Evolutionary conservation across 306 rosid genomes (phyloP).

Genomic region (Notholithocarpus densiflorus): DNA sequence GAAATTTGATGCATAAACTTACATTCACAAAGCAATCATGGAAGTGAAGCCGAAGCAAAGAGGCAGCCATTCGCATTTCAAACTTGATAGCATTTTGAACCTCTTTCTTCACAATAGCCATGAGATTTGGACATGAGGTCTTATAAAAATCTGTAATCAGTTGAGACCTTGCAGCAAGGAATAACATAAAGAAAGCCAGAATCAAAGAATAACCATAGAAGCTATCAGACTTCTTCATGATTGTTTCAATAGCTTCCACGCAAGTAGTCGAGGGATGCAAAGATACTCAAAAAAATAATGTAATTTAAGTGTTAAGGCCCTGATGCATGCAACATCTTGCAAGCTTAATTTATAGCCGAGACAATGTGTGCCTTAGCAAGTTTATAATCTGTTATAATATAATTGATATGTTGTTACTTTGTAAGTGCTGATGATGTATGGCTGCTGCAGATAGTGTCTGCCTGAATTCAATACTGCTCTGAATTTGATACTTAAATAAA

Average conservation of each 20-base stretch:
- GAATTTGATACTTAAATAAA: not conserved
- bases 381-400: not conserved
- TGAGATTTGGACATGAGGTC: conserved; percentile 59
- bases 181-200: conserved; percentile 30
- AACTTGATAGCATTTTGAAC: conserved; percentile 48
- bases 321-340: not conserved
- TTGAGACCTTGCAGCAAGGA: conserved; percentile 48
- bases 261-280: not conserved
- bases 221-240: conserved; percentile 30
- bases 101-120: conserved; percentile 50
- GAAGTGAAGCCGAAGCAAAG: conserved; percentile 87
- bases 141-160: conserved; percentile 60
- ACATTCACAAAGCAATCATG: conserved; percentile 96
- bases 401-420: not conserved
- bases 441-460: not conserved
- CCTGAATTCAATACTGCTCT: not conserved
- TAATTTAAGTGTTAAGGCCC: not conserved
- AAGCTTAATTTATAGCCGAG: not conserved
- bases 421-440: not conserved
- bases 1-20: conserved; percentile 14
- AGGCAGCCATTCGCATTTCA: conserved; percentile 86
- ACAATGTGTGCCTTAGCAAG: not conserved
- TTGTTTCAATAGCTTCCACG: not conserved
- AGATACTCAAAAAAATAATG: not conserved
- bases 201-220: conserved; percentile 21